phyloP scores from a whole-genome alignment of 257 asterid genomes.

The Agastache rugosa region DNA sequence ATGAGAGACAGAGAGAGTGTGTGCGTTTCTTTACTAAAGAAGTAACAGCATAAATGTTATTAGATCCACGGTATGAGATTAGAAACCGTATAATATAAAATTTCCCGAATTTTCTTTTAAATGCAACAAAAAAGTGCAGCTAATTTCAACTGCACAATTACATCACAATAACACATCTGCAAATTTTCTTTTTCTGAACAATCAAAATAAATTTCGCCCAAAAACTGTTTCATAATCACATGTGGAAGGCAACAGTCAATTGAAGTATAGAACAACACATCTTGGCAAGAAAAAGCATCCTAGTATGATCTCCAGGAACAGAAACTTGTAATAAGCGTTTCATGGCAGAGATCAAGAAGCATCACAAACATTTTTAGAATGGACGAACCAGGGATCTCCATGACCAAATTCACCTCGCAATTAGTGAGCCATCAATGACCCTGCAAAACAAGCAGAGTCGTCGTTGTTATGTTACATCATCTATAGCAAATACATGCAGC shows the following conservation, averaged over 20 bases:
- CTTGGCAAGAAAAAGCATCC: slow-evolving; percentile 23
- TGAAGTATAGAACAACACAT: slow-evolving; percentile 16
- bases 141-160: background rate
- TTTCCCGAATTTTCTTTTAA: background rate
- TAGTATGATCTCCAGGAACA: slow-evolving; percentile 21
- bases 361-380: background rate
- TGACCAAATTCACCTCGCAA: slow-evolving; percentile 21
- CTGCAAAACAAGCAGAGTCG: slow-evolving; percentile 29
- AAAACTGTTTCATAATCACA: slow-evolving; percentile 7
- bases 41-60: background rate
- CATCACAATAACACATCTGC: background rate
- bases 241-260: background rate
- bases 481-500: background rate
- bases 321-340: slow-evolving; percentile 30
- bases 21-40: too few species aligned
- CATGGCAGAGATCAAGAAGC: slow-evolving; percentile 22
- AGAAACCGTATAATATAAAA: background rate
- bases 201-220: background rate
- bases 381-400: slow-evolving; percentile 6
- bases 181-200: background rate
- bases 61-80: background rate
- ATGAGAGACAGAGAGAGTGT: too few species aligned
- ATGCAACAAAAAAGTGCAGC: background rate
- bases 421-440: background rate
- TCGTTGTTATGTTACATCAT: background rate